Conservation (phyloP, 2,329 filamentous ascomycete genomes). For the Claviceps cyperi region DNA sequence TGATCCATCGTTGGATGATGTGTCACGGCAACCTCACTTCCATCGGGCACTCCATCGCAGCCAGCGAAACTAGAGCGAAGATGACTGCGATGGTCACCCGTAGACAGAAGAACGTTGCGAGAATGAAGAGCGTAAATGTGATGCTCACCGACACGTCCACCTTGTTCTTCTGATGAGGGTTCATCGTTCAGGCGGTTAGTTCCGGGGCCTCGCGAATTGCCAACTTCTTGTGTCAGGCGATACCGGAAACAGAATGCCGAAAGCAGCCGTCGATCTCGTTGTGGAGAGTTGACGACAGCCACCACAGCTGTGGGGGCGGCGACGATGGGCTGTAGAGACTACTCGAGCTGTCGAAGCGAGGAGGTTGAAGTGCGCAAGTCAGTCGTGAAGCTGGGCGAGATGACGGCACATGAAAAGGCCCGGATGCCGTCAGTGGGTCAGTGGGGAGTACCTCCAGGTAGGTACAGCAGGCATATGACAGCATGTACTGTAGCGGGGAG, state of each 20-base stretch:
- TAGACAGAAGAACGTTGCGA: neutral
- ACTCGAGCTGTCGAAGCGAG: neutral
- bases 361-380: neutral
- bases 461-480: no score
- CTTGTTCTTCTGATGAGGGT: constrained; percentile 97
- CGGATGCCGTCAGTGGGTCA: no score
- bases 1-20: neutral
- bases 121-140: neutral
- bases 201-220: neutral
- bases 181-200: constrained; percentile 43
- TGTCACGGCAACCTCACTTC: neutral
- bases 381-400: neutral
- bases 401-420: no score
- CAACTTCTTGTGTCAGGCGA: neutral
- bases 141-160: constrained; percentile 82
- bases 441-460: no score
- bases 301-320: neutral
- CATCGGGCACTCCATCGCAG: neutral
- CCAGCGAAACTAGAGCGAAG: neutral
- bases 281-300: neutral
- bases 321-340: neutral
- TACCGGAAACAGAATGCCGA: neutral
- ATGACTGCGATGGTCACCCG: neutral
- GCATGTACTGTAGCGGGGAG: no score
- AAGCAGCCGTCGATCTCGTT: neutral